Evolutionary conservation across 805 yeast species (phyloP), one percentile per base, ranked within the genome.

Genomic region (Saccharomyces kudriavzevii): DNA sequence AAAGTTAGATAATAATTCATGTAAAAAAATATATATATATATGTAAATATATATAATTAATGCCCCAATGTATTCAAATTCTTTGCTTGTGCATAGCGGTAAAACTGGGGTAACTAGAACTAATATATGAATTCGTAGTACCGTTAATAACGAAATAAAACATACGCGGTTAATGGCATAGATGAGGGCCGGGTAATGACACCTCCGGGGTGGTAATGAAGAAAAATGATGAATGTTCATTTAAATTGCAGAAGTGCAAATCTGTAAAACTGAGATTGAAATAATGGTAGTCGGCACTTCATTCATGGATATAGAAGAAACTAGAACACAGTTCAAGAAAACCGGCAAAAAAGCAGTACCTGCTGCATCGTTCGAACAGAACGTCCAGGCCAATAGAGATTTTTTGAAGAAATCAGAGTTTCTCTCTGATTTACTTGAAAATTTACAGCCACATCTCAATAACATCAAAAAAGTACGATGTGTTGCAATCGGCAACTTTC

Each of bases 401-500:
- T 49, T 50, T 2, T 54, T 77, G 1, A 54, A 49, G 31, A 49
- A 52, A 1, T 71, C 74, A 2, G 40, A 28, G 0, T 63, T 74
- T 55, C 68, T 70, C 51, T n/a, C 53, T 8, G 64, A 67, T 20
- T 52, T 74, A 6, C 27, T 52, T 1, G 51, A 58, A 4, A 47
- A 59, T 0, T 49, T 73, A 5, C 51, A 53, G 3, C 54, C 54
- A 25, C 52, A 52, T 26, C 48, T 45, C 2, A 31, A 9, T 3
- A 17, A 50, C 4, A 57, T 72, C 10, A 56, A 51, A 1, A 59
- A 54, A 27, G 75, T 87, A 56, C 71, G 89, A 59, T 87, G 92
- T 60, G 67, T 87, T 29, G 95, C 92, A 0, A 70, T 87, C 22
- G 96, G 95, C 0, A 75, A 82, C 4, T 86, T 89, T 3, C 67